These are phyloP conservation scores for Fraxinus greggii DNA, from an alignment of 305 asterid genomes.

Conservation along the genomic window DNA sequence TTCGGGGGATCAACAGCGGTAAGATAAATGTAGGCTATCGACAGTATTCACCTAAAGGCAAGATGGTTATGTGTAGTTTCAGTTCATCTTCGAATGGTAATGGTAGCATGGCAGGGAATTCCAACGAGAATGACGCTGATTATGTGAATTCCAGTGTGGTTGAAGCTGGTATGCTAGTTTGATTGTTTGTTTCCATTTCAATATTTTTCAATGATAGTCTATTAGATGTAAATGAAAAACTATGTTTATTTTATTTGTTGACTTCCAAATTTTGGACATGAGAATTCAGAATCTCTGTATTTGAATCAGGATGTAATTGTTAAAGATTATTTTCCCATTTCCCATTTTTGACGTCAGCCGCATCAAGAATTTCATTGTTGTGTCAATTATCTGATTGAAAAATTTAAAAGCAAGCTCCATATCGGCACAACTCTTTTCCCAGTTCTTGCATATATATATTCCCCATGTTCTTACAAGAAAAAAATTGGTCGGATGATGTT, in stretches of 20 bases:
- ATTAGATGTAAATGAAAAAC: neutral
- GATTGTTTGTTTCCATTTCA: neutral
- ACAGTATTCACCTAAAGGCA: constrained; percentile 29
- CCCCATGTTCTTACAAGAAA: neutral
- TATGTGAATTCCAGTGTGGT: constrained; percentile 67
- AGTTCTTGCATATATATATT: neutral
- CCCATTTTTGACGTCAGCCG: neutral
- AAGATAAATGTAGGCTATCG: constrained; percentile 19
- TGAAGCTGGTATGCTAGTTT: constrained; percentile 59
- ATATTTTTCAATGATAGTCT: neutral
- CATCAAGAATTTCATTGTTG: neutral
- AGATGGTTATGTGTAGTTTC: constrained; percentile 43
- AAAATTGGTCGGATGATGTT: neutral
- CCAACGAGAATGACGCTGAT: constrained; percentile 54
- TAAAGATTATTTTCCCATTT: neutral
- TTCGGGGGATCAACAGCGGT: constrained; percentile 32
- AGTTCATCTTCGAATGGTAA: constrained; percentile 74
- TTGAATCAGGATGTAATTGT: neutral
- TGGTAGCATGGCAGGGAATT: constrained; percentile 62
- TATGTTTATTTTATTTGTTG: neutral
- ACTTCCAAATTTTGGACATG: neutral
- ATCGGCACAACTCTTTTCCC: neutral
- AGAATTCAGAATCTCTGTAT: neutral
- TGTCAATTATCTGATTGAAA: neutral
- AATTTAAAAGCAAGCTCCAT: neutral